These are phyloP conservation scores for Huntiella moniliformis DNA, from an alignment of 2,329 filamentous ascomycete genomes.

Conservation along the genomic window DNA sequence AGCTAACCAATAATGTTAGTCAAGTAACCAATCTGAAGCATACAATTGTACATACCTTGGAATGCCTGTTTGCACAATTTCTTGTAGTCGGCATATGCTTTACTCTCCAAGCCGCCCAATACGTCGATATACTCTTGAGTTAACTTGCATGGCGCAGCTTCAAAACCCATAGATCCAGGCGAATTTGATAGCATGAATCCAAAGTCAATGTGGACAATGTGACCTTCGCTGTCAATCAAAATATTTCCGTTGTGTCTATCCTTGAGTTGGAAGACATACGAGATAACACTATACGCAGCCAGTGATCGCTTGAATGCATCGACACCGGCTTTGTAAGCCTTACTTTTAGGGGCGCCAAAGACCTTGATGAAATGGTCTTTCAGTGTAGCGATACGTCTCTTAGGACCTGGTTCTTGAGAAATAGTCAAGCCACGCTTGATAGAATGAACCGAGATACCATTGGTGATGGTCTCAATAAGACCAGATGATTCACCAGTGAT, in stretches of 20 bases:
- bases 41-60: conserved; percentile 35
- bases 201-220: conserved; percentile 79
- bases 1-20: conserved; percentile 26
- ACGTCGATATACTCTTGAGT: conserved; percentile 77
- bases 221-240: conserved; percentile 66
- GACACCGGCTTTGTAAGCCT: conserved; percentile 51
- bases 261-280: conserved; percentile 67
- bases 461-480: conserved; percentile 74
- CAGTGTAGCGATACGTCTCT: conserved; percentile 59
- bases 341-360: conserved; percentile 51
- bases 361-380: conserved; percentile 68
- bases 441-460: conserved; percentile 72
- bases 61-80: conserved; percentile 66
- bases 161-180: conserved; percentile 66
- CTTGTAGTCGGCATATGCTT: conserved; percentile 59
- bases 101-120: conserved; percentile 51
- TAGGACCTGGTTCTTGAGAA: conserved; percentile 27
- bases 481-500: conserved; percentile 73
- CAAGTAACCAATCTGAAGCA: neutral
- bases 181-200: conserved; percentile 82
- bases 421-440: conserved; percentile 67
- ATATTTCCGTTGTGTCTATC: conserved; percentile 78
- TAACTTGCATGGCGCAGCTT: conserved; percentile 72
- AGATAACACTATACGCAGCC: conserved; percentile 71
- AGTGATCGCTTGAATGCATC: conserved; percentile 67